Percentiles rank a stretch among this genome's conserved stretches.
Conservation (phyloP, 108 stramenopile genomes). For the Thalassiosira profunda region DNA sequence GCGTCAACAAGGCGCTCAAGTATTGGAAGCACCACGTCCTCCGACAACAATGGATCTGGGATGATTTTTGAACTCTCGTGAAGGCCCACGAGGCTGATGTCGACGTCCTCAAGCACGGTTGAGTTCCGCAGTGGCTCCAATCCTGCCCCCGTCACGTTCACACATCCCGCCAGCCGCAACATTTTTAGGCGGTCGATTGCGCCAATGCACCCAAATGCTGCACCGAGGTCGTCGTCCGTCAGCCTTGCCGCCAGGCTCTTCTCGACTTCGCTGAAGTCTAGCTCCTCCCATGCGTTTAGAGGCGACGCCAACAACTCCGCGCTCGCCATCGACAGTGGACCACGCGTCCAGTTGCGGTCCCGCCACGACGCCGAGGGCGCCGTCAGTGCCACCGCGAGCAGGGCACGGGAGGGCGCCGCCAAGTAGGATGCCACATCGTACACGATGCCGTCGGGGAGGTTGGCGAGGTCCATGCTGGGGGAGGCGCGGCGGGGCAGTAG, state of each 20-base stretch:
- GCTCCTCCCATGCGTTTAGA: constrained; percentile 10
- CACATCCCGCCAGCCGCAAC: constrained; percentile 7
- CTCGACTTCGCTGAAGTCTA: constrained; percentile 13
- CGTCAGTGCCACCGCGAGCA: background rate
- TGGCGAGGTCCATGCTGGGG: too few relatives aligned
- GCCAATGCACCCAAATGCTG: background rate
- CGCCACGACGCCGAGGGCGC: too few relatives aligned
- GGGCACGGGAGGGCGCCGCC: background rate
- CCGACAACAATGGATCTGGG: too few relatives aligned
- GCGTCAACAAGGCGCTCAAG: too few relatives aligned
- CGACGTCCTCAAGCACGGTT: constrained; percentile 4
- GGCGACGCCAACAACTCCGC: too few relatives aligned
- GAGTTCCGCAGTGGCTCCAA: background rate
- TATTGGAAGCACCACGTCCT: too few relatives aligned
- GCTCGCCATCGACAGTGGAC: background rate
- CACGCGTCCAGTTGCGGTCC: background rate
- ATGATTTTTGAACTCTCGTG: too few relatives aligned
- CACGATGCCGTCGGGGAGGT: too few relatives aligned
- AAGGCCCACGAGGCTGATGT: constrained; percentile 6
- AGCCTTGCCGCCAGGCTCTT: constrained; percentile 7
- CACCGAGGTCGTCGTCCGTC: constrained; percentile 8
- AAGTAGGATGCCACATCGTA: background rate
- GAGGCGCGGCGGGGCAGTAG: too few relatives aligned
- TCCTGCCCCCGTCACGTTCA: constrained; percentile 14
- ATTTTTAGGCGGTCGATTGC: constrained; percentile 5